phyloP scores from a whole-genome alignment of 2,329 filamentous ascomycete species.

The Lachnellula arida region DNA sequence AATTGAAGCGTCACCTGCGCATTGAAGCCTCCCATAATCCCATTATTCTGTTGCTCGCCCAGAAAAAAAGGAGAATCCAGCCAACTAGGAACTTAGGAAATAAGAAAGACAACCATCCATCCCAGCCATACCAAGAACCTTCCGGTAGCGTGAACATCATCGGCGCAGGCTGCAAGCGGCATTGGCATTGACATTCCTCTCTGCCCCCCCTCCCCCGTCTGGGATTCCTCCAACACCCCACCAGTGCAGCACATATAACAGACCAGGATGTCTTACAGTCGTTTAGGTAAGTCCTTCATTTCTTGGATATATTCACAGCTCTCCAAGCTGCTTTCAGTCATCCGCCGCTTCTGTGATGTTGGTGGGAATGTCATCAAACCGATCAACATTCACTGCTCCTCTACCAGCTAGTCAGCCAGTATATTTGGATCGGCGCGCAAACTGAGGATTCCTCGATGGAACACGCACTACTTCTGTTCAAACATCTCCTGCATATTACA shows the following conservation, averaged over 20 bases:
- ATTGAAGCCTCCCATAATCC: too few species aligned
- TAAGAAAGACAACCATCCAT: too few species aligned
- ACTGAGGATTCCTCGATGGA: constrained; percentile 14
- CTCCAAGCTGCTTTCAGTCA: constrained; percentile 2
- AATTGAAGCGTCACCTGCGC: too few species aligned
- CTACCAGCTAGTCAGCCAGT: background rate
- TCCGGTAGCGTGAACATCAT: too few species aligned
- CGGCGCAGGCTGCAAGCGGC: background rate
- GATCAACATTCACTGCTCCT: background rate
- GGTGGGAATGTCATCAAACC: constrained; percentile 6
- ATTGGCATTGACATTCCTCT: constrained; percentile 4
- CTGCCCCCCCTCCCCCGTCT: constrained; percentile 5
- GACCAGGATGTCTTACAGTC: constrained; percentile 64
- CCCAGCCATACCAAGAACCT: too few species aligned
- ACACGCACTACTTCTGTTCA: constrained; percentile 8
- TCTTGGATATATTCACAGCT: constrained; percentile 8
- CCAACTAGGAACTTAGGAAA: too few species aligned
- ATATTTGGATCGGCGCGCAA: constrained; percentile 12
- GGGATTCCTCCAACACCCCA: background rate
- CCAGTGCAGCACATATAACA: constrained; percentile 1
- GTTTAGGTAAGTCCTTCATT: constrained; percentile 55
- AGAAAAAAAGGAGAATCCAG: too few species aligned
- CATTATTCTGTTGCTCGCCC: too few species aligned
- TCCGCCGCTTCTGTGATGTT: background rate
- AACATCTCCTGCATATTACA: constrained; percentile 23